These are phyloP conservation scores for Chlamydomonas urium DNA, from an alignment of 139 green algal species.

Conservation along the genomic window DNA sequence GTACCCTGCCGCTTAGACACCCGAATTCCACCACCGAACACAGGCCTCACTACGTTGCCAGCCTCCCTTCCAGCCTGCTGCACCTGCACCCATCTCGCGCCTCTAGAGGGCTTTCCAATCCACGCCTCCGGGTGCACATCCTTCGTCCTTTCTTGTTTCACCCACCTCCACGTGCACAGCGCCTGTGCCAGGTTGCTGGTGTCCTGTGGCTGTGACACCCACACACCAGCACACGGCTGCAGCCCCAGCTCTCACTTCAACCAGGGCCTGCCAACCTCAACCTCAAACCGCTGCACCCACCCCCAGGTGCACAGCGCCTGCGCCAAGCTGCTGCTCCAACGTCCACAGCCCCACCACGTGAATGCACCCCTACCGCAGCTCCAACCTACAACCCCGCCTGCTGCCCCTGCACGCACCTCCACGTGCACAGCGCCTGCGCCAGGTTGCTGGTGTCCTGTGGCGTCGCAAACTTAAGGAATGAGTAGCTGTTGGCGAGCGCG, in stretches of 20 bases:
- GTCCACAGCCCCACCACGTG: background rate
- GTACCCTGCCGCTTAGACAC: too few species aligned
- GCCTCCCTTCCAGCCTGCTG: background rate
- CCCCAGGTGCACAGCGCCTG: background rate
- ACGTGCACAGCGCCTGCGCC: background rate
- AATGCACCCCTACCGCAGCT: background rate
- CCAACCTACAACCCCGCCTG: background rate
- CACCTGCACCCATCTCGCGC: too few species aligned
- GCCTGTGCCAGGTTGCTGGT: too few species aligned
- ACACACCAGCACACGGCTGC: too few species aligned
- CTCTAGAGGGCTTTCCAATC: too few species aligned
- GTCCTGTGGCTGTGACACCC: too few species aligned
- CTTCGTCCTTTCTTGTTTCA: too few species aligned
- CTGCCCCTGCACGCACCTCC: background rate
- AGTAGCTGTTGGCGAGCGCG: background rate
- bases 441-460: background rate
- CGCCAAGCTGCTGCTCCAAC: too few species aligned
- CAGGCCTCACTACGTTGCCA: background rate
- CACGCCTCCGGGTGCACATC: too few species aligned
- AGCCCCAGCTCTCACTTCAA: too few species aligned
- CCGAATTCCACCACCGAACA: background rate
- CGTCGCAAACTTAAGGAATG: conserved; percentile 5
- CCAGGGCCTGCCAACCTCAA: too few species aligned
- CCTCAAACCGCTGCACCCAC: background rate
- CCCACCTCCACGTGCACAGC: background rate